Percentiles rank a stretch among this genome's conserved stretches.
Evolutionary conservation across 2,329 filamentous ascomycete genomes (phyloP).

Genomic region (Aspergillus tamarii): DNA sequence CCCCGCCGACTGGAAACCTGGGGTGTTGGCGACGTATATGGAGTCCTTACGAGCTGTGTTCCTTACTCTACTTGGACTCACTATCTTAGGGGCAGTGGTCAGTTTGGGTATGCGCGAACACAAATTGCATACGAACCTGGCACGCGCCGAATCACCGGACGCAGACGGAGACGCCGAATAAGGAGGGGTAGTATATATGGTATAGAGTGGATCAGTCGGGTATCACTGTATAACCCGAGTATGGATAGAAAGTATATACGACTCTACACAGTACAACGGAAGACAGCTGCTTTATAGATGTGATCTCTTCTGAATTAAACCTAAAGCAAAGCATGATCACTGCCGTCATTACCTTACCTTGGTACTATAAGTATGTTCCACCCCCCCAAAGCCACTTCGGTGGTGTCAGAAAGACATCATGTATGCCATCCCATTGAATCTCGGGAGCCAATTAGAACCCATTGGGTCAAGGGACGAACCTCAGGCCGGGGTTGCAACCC

Average conservation of each 20-base stretch:
- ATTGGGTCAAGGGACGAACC: background rate
- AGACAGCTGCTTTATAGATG: background rate
- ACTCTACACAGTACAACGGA: background rate
- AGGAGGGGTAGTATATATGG: background rate
- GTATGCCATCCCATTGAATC: background rate
- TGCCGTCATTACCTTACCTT: background rate
- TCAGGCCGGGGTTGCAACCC: background rate
- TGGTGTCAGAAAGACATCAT: conserved; percentile 1
- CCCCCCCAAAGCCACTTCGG: background rate
- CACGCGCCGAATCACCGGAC: conserved; percentile 26
- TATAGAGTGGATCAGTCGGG: background rate
- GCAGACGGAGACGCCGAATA: background rate
- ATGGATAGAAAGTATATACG: background rate
- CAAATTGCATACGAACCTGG: conserved; percentile 72
- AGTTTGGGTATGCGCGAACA: conserved; percentile 77
- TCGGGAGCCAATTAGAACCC: background rate
- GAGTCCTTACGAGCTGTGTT: conserved; percentile 77
- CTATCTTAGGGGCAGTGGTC: conserved; percentile 61
- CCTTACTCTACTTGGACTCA: conserved; percentile 67
- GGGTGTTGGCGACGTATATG: conserved; percentile 74
- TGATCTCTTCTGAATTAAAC: background rate
- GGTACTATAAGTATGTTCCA: background rate
- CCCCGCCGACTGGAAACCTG: conserved; percentile 69
- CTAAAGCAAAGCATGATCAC: background rate
- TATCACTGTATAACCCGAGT: background rate